Base-by-base conservation (phyloP, 345 rosid species). In the Eucalyptus urophylla region DNA sequence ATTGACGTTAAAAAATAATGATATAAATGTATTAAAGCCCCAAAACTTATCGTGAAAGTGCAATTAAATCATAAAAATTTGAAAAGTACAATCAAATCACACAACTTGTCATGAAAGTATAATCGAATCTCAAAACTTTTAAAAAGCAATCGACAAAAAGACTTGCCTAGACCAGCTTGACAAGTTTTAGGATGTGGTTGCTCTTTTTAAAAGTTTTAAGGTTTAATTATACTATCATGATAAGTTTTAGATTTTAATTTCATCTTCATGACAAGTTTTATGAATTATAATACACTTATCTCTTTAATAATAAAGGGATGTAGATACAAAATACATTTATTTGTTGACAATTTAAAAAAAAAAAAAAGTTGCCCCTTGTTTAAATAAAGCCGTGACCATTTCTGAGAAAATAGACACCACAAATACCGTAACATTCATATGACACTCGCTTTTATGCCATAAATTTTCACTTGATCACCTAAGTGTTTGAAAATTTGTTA, bases 161-260 rank as follows among this genome's bases (percentile, higher is more conserved):
- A 56, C 1, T 56, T 24, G 0, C 10, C 29, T 9, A 10, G 2
- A 56, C 0, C 13, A 24, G 2, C 1, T 56, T 56, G 1, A 24
- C 3, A 56, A 4, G 29, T 24, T 56, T 56, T 56, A 56, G 13
- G 0, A 56, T 24, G 12, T n/a, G n/a, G n/a, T n/a, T n/a, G 13
- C 6, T 56, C 3, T 56, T 56, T 9, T 24, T 10, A 56, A 24
- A 56, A 56, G 3, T 56, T 56, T 9, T 56, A 56, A 0, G 0
- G 1, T 1, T 56, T 0, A 24, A 56, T 56, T 56, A 4, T 0
- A 24, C 1, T 56, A 22, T 22, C 10, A 3, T 4, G 0, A 24
- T 1, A 56, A 56, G 0, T 56, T 22, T 56, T 56, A 22, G 3
- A 0, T 2, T 24, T 56, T 56, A 56, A 22, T 53, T 53, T 22